Conservation (phyloP, 2,329 filamentous ascomycete species). For the Thielaviopsis euricoi region DNA sequence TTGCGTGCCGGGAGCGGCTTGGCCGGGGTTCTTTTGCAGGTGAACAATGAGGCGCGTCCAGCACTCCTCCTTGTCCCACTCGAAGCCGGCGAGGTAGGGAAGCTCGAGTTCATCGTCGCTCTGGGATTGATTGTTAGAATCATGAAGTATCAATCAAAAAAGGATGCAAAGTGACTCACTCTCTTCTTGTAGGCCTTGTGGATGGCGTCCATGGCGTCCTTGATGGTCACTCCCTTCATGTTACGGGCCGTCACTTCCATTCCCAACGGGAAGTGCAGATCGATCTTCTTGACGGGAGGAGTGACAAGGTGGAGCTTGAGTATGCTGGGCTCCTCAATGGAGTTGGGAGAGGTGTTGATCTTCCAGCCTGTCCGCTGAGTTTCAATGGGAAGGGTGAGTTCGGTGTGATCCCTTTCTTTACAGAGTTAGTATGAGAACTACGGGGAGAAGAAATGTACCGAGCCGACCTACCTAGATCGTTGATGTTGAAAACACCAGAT, state of each 20-base stretch:
- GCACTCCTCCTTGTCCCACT: conserved; percentile 88
- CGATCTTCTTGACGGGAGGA: conserved; percentile 84
- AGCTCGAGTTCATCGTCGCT: conserved; percentile 79
- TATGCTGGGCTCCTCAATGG: conserved; percentile 67
- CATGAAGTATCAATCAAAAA: background rate
- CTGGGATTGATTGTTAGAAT: conserved; percentile 26
- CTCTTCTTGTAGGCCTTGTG: conserved; percentile 95
- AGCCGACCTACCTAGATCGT: conserved; percentile 56
- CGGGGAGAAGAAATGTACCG: conserved; percentile 5
- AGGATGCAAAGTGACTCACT: conserved; percentile 38
- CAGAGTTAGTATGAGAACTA: conserved; percentile 12
- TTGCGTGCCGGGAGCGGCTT: conserved; percentile 29
- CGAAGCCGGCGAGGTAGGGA: conserved; percentile 82
- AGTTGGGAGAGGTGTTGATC: conserved; percentile 69
- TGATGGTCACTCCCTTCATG: conserved; percentile 88
- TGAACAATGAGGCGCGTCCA: conserved; percentile 76
- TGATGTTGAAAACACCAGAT: conserved; percentile 56
- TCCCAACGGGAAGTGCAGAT: conserved; percentile 78
- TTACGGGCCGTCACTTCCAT: conserved; percentile 81
- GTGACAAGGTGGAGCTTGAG: conserved; percentile 67
- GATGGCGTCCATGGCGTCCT: conserved; percentile 89
- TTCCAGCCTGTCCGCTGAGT: conserved; percentile 88
- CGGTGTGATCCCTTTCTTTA: conserved; percentile 55
- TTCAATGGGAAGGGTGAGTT: conserved; percentile 60
- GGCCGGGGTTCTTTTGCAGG: conserved; percentile 54